Base-by-base conservation (phyloP, 345 rosid species). In the Laguncularia racemosa region DNA sequence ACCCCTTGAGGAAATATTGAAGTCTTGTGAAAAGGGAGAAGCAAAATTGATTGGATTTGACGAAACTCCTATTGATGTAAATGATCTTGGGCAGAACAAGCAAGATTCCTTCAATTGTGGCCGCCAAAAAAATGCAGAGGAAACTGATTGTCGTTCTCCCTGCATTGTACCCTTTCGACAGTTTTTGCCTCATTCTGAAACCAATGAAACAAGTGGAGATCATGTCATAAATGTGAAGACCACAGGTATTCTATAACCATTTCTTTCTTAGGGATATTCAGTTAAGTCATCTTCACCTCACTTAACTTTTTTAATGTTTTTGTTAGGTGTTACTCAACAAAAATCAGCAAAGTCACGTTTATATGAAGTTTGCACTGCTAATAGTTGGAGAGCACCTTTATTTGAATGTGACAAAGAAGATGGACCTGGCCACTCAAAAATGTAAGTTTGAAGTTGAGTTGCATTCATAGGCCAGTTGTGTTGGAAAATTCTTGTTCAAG, bases 1-100 rank as follows among this genome's bases (percentile, higher is more conserved):
- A 66, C 62, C 81, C 26, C 66, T 91, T 66, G 81, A 82, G 73
- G 74, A 76, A 62, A 59, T 81, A 76, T 62, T 88, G 66, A 79
- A 73, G 81, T 64, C 72, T 48, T 72, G 61, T 62, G 0, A 38
- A 63, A 80, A 76, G 73, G 58, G 38, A 65, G 85, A 88, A 62
- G 79, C 96, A 62, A 75, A 67, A 73, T 71, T 91, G 76, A 80
- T 91, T 60, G 98, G 98, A 69, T 91, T 68, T 55, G 73, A 84
- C 71, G 98, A 88, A 78, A 79, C 60, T 17, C 86, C 89, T 2
- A 46, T 81, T 55, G 75, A 84, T 64, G 76, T 87, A 54, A 48
- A 38, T 14, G 65, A 61, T 59, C 54, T 63, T 44, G 67, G 62
- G 65, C 66, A 43, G 12, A 16, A 6, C 20, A 73, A 40, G 49